phyloP scores from a whole-genome alignment of 306 rosid genomes.

The Dryas drummondii region DNA sequence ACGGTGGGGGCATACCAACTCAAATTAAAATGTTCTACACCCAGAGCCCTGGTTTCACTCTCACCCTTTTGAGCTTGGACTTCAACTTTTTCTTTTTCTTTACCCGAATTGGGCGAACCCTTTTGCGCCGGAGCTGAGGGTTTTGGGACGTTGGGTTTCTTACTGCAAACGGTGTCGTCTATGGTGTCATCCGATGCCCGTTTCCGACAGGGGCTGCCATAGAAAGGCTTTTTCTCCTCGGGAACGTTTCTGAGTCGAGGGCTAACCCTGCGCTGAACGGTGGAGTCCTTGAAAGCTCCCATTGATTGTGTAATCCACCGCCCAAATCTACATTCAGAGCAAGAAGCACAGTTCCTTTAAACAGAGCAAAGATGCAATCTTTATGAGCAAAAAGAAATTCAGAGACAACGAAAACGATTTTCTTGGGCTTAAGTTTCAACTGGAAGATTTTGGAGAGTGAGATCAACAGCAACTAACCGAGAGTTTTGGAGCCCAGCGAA shows the following conservation, averaged over 20 bases:
- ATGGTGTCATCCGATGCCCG: not conserved
- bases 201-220: constrained; percentile 16
- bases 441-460: not conserved
- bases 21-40: not conserved
- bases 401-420: too few species aligned
- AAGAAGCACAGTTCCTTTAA: too few species aligned
- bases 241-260: constrained; percentile 26
- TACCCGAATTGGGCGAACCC: not conserved
- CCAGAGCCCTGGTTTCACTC: not conserved
- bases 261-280: constrained; percentile 18
- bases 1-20: not conserved
- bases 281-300: not conserved
- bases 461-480: not conserved
- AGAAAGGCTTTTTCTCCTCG: constrained; percentile 25
- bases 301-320: constrained; percentile 1
- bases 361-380: too few species aligned
- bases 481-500: not conserved
- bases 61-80: too few species aligned
- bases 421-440: too few species aligned
- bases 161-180: constrained; percentile 2
- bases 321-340: not conserved
- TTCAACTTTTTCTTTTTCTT: not conserved
- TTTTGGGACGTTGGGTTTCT: constrained; percentile 14
- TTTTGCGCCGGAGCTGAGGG: not conserved
- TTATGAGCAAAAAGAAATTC: too few species aligned